Base-by-base conservation (phyloP, 306 rosid genomes). In the Dalbergia cochinchinensis region DNA sequence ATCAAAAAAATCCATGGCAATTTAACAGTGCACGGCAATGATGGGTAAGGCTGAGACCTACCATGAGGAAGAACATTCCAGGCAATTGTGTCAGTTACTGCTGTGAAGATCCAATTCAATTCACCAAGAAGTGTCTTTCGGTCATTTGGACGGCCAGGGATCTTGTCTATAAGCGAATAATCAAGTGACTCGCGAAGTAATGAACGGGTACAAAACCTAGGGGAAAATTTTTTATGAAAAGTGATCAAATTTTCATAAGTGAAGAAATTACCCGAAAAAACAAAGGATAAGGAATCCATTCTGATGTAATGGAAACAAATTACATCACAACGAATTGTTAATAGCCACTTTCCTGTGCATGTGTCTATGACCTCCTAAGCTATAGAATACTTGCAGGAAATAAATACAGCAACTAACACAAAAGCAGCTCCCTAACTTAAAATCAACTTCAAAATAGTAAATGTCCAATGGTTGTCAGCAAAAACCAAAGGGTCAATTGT, bases 41-140 rank as follows among this genome's bases (percentile, higher is more conserved):
- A 65, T 61, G 13, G 41, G 14, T 71, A 66, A 66, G 82, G 33
- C 37, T 69, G 71, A 76, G 65, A 80, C 74, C 33, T 86, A 96
- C 99, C 99, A 77, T 89, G 97, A 45, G 99, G 99, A 68, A 96
- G 97, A 86, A 93, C 98, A 76, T 96, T 96, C 99, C 99, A 96
- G 12, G 99, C 99, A 85, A 96, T 93, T 4, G 99, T 96, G 84
- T 96, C 97, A 42, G 99, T 96, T 78, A 96, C 97, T 19, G 99
- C 99, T 11, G 99, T 96, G 78, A 96, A 96, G 65, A 96, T 96
- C 99, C 99, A 93, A 87, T 93, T 93, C 89, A 96, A 85, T 88
- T 96, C 98, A 62, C 99, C 99, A 78, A 93, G 80, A 79, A 93
- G 97, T 50, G 99, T 96, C 88, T 87, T 96, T 61, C 98, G 91